Evolutionary conservation across 1,284 basidiomycete genomes (phyloP).

Genomic region (Melampsora larici-populina): DNA sequence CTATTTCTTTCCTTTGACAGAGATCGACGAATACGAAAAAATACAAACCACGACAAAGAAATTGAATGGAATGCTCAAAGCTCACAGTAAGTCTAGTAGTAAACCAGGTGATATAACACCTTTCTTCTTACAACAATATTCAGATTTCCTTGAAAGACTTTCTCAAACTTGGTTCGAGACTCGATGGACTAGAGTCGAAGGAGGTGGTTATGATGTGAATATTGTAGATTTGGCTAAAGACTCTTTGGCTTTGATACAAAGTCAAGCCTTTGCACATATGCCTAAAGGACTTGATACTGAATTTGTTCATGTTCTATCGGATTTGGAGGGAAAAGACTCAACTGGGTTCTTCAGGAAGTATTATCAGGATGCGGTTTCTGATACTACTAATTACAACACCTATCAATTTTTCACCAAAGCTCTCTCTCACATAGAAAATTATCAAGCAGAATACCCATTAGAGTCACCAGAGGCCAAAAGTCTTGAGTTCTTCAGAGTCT

Average conservation of each 20-base stretch:
- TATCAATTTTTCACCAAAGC: neutral
- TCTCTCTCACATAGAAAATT: neutral
- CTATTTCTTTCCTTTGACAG: no score
- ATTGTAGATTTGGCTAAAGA: conserved; percentile 6
- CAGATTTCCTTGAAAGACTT: neutral
- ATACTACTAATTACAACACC: neutral
- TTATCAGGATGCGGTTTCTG: neutral
- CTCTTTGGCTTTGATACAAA: neutral
- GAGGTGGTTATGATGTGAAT: conserved; percentile 4
- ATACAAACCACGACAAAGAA: no score
- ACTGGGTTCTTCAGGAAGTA: conserved; percentile 1
- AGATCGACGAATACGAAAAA: no score
- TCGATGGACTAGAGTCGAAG: neutral
- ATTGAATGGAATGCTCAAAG: no score
- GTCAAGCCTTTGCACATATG: neutral
- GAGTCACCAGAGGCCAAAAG: no score
- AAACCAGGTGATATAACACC: conserved; percentile 1
- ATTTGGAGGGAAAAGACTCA: neutral
- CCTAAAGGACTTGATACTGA: neutral
- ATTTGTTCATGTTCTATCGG: neutral
- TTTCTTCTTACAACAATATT: neutral
- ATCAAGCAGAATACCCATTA: neutral
- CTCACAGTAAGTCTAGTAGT: no score
- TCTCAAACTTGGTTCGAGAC: conserved; percentile 3
- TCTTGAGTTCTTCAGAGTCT: no score